Conservation (phyloP, 768 basidiomycete species). For the Hydnomerulius pinastri region DNA sequence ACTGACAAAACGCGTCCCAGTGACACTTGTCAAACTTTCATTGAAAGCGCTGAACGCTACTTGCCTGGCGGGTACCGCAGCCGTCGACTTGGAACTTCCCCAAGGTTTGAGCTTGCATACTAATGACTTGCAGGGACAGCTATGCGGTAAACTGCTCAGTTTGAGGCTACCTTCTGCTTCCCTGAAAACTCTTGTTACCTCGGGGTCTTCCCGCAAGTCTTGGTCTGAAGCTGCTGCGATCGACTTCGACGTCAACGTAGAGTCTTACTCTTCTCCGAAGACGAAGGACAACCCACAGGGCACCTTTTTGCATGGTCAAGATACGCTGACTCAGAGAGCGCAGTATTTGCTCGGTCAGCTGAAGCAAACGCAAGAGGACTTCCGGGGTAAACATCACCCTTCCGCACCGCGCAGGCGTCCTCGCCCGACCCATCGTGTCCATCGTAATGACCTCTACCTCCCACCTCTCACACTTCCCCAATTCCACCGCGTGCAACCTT, state of each 20-base stretch:
- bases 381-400: background rate
- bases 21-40: slow-evolving; percentile 80
- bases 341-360: slow-evolving; percentile 48
- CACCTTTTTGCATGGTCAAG: slow-evolving; percentile 71
- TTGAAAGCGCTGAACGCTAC: slow-evolving; percentile 55
- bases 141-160: slow-evolving; percentile 64
- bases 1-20: no score
- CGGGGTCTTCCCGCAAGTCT: slow-evolving; percentile 36
- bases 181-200: slow-evolving; percentile 52
- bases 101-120: slow-evolving; percentile 63
- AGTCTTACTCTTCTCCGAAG: slow-evolving; percentile 67
- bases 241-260: slow-evolving; percentile 56
- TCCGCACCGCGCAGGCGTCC: slow-evolving; percentile 2
- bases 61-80: slow-evolving; percentile 54
- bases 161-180: slow-evolving; percentile 54
- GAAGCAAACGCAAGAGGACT: slow-evolving; percentile 14
- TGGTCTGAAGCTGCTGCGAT: slow-evolving; percentile 73
- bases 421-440: slow-evolving; percentile 19
- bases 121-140: slow-evolving; percentile 74
- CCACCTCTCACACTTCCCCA: slow-evolving; percentile 38
- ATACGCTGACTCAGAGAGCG: slow-evolving; percentile 65
- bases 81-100: slow-evolving; percentile 55
- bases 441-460: slow-evolving; percentile 55
- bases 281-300: slow-evolving; percentile 57
- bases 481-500: slow-evolving; percentile 14